phyloP scores from a whole-genome alignment of 2,329 filamentous ascomycete species.

The Diaporthe capsici region DNA sequence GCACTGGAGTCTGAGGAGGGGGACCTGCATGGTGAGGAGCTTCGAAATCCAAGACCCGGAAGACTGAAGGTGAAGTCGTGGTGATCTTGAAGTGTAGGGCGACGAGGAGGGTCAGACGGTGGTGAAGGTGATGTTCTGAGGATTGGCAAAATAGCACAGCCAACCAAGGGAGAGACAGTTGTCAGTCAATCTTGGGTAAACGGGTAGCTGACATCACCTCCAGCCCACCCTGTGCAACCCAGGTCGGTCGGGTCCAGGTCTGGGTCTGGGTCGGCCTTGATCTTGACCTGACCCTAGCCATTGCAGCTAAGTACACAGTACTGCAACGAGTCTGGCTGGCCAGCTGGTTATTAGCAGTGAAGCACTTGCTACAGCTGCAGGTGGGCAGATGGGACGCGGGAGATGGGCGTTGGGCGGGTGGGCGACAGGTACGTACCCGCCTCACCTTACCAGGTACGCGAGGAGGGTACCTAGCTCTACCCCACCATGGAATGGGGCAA shows the following conservation, averaged over 20 bases:
- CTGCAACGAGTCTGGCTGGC: background rate
- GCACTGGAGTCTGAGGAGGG: slow-evolving; percentile 87
- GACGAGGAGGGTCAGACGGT: background rate
- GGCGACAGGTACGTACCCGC: slow-evolving; percentile 4
- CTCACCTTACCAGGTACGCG: background rate
- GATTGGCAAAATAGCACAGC: background rate
- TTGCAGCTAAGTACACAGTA: background rate
- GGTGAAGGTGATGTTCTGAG: background rate
- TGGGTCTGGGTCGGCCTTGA: background rate
- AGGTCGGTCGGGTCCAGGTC: background rate
- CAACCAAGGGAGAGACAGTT: slow-evolving; percentile 3
- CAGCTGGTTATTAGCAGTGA: background rate
- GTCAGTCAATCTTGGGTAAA: background rate
- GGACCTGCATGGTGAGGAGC: slow-evolving; percentile 73
- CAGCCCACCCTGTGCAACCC: background rate
- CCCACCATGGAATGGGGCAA: slow-evolving; percentile 13
- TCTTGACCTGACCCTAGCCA: background rate
- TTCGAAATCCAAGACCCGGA: background rate
- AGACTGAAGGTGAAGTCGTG: background rate
- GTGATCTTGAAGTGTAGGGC: background rate
- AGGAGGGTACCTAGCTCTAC: background rate
- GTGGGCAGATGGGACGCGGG: background rate
- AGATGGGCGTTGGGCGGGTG: background rate
- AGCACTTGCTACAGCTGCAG: slow-evolving; percentile 1
- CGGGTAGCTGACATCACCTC: slow-evolving; percentile 20